These are phyloP conservation scores for Leccinum arenicola DNA, from an alignment of 768 basidiomycete genomes.

Conservation along the genomic window DNA sequence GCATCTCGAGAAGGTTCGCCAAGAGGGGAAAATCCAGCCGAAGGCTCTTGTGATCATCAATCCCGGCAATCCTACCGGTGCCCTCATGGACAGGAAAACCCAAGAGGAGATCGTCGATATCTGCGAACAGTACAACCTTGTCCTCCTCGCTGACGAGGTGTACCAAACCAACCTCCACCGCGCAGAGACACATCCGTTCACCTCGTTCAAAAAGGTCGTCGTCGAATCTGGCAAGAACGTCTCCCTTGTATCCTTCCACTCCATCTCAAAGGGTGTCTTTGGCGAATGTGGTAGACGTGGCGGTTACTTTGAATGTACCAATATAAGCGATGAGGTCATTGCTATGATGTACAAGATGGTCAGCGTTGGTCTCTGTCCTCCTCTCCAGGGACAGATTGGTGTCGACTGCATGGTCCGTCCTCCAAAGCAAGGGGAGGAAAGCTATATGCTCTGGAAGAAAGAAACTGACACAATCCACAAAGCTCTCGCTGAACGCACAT, in stretches of 20 bases:
- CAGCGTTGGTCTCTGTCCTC: slow-evolving; percentile 84
- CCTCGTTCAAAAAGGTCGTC: slow-evolving; percentile 91
- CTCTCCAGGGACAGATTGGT: slow-evolving; percentile 87
- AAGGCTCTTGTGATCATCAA: slow-evolving; percentile 97
- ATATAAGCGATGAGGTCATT: slow-evolving; percentile 72
- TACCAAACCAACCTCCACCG: slow-evolving; percentile 93
- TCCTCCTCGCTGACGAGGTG: slow-evolving; percentile 97
- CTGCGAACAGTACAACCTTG: slow-evolving; percentile 81
- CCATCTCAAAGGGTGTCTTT: slow-evolving; percentile 92
- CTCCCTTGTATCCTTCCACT: slow-evolving; percentile 93
- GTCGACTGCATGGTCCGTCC: slow-evolving; percentile 94
- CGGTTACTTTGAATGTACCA: slow-evolving; percentile 92
- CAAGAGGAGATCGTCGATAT: slow-evolving; percentile 77
- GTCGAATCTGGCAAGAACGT: slow-evolving; percentile 57
- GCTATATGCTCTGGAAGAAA: slow-evolving; percentile 74
- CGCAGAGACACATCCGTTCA: slow-evolving; percentile 66
- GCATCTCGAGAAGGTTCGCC: slow-evolving; percentile 62
- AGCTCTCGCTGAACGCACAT: slow-evolving; percentile 67
- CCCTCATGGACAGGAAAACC: slow-evolving; percentile 67
- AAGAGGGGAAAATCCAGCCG: slow-evolving; percentile 53
- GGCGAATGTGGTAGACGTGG: slow-evolving; percentile 98
- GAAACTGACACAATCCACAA: slow-evolving; percentile 82
- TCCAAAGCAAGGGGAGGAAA: slow-evolving; percentile 70
- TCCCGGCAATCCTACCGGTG: slow-evolving; percentile 96
- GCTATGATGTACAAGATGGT: slow-evolving; percentile 97